phyloP scores from a whole-genome alignment of 768 basidiomycete genomes.

The Leucocoprinus sp. region DNA sequence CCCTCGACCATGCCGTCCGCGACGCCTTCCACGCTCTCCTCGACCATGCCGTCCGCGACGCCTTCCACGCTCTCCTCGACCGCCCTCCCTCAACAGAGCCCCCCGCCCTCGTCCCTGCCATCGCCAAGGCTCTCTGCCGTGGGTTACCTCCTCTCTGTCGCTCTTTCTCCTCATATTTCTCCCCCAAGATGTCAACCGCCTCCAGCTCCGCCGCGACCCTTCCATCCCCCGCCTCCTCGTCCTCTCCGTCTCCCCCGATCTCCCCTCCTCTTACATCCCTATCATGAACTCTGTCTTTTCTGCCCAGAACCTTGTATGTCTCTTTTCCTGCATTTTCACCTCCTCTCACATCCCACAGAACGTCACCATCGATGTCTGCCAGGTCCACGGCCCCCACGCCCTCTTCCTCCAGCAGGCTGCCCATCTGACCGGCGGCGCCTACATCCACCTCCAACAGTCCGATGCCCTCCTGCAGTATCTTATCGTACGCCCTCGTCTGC shows the following conservation, averaged over 20 bases:
- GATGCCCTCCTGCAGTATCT: constrained; percentile 91
- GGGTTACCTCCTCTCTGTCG: constrained; percentile 18
- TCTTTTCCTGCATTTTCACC: constrained; percentile 6
- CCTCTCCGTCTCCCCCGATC: constrained; percentile 87
- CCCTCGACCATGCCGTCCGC: constrained; percentile 21
- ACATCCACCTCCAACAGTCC: constrained; percentile 73
- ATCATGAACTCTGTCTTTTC: constrained; percentile 99
- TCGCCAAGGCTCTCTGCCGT: constrained; percentile 94
- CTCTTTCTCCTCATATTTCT: constrained; percentile 2
- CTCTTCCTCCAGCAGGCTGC: constrained; percentile 97
- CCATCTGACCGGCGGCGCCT: constrained; percentile 91
- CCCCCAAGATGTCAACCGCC: constrained; percentile 44
- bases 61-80: background rate
- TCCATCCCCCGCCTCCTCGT: constrained; percentile 44
- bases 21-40: background rate
- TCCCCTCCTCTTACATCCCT: constrained; percentile 87
- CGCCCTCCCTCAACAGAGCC: constrained; percentile 83
- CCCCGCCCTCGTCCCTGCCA: constrained; percentile 74
- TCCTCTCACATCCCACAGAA: constrained; percentile 43
- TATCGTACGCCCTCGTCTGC: constrained; percentile 40
- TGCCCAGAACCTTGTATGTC: constrained; percentile 86
- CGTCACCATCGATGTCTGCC: constrained; percentile 95
- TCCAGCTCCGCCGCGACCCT: constrained; percentile 19
- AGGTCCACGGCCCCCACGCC: constrained; percentile 80
- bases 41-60: background rate